phyloP scores from a whole-genome alignment of 352 stramenopile species.

The Pythium aquatile region DNA sequence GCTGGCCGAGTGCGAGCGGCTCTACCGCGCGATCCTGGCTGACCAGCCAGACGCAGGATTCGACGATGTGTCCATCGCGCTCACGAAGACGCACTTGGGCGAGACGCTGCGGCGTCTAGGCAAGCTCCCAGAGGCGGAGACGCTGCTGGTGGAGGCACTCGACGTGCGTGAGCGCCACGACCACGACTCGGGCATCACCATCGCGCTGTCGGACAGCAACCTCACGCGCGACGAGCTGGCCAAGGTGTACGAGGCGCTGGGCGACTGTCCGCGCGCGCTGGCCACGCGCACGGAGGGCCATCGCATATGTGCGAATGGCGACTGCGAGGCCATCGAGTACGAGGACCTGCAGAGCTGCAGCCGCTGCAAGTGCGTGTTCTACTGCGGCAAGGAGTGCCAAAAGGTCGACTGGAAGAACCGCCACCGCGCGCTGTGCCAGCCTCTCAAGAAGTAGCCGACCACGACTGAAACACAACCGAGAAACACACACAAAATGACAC shows the following conservation, averaged over 20 bases:
- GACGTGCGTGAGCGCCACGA: slow-evolving; percentile 44
- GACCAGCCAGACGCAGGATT: slow-evolving; percentile 53
- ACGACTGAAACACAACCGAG: neutral
- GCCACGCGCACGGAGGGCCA: slow-evolving; percentile 38
- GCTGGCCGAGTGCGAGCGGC: slow-evolving; percentile 36
- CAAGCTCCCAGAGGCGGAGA: slow-evolving; percentile 47
- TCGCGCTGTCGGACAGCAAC: slow-evolving; percentile 56
- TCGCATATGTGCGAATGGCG: slow-evolving; percentile 53
- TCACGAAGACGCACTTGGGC: slow-evolving; percentile 59
- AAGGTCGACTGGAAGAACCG: slow-evolving; percentile 64
- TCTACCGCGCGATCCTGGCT: slow-evolving; percentile 46
- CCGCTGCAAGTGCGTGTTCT: slow-evolving; percentile 72
- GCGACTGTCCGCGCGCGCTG: slow-evolving; percentile 47
- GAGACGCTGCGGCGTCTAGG: slow-evolving; percentile 46
- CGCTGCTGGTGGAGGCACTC: slow-evolving; percentile 43
- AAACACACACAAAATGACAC: neutral
- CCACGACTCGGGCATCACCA: slow-evolving; percentile 29
- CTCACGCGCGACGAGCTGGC: slow-evolving; percentile 68
- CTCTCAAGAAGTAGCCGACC: slow-evolving; percentile 6
- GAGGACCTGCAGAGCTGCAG: slow-evolving; percentile 45
- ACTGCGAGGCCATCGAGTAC: slow-evolving; percentile 55
- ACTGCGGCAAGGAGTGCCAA: slow-evolving; percentile 66
- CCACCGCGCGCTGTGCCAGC: slow-evolving; percentile 49
- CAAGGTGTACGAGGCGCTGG: slow-evolving; percentile 66
- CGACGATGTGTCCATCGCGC: slow-evolving; percentile 51